These are phyloP conservation scores for Tubosaeta sp. DNA, from an alignment of 768 basidiomycete genomes.

Conservation along the genomic window DNA sequence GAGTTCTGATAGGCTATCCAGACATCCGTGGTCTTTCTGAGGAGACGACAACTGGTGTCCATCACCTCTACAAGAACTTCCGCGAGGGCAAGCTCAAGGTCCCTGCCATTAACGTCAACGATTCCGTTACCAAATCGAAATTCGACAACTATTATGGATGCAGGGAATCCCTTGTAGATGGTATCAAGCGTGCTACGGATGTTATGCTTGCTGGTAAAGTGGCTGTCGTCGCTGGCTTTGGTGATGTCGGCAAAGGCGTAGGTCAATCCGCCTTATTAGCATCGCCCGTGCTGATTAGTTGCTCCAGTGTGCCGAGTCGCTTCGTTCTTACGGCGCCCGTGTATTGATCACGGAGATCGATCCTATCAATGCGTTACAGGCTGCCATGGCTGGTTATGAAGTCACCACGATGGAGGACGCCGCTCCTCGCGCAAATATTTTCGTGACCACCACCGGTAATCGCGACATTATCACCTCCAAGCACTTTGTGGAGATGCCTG, in stretches of 20 bases:
- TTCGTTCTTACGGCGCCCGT: conserved; percentile 95
- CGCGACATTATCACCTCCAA: conserved; percentile 91
- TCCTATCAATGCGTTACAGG: conserved; percentile 99
- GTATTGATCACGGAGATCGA: conserved; percentile 98
- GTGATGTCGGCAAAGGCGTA: conserved; percentile 99
- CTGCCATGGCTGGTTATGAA: conserved; percentile 99
- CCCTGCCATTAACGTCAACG: conserved; percentile 99
- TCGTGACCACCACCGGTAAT: conserved; percentile 98
- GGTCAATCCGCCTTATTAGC: conserved; percentile 31
- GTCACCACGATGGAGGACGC: conserved; percentile 99
- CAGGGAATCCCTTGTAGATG: conserved; percentile 98
- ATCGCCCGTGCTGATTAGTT: conserved; percentile 1
- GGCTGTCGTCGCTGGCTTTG: conserved; percentile 96
- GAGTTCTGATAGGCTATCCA: conserved; percentile 23
- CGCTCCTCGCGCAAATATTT: conserved; percentile 82
- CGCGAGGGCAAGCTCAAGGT: conserved; percentile 94
- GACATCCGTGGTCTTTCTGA: conserved; percentile 93
- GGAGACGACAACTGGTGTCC: conserved; percentile 99
- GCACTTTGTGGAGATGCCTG: conserved; percentile 93
- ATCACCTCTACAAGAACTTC: conserved; percentile 98
- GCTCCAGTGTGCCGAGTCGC: conserved; percentile 90
- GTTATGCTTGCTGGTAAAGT: conserved; percentile 99
- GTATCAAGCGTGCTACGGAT: conserved; percentile 99
- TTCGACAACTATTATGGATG: conserved; percentile 99
- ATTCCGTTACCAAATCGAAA: conserved; percentile 99